phyloP scores from a whole-genome alignment of 1,284 basidiomycete genomes.

The Microbotryomycetes sp. region DNA sequence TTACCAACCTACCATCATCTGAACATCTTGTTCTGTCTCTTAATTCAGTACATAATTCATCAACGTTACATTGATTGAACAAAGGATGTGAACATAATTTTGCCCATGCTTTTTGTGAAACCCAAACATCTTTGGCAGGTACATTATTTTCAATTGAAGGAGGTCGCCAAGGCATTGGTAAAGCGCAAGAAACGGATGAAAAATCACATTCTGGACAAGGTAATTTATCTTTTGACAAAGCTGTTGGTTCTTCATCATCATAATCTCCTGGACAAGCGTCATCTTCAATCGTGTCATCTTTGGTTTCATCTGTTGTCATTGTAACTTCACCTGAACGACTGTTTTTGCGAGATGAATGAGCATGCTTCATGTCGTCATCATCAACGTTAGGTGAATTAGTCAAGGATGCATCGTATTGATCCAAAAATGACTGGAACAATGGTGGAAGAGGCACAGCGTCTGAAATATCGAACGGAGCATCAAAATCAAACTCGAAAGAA shows the following conservation, averaged over 20 bases:
- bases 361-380: too few relatives aligned
- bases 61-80: slow-evolving; percentile 20
- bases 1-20: slow-evolving; percentile 28
- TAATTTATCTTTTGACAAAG: slow-evolving; percentile 11
- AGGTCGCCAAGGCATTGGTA: slow-evolving; percentile 32
- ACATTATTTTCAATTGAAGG: slow-evolving; percentile 2
- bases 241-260: slow-evolving; percentile 19
- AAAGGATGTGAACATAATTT: slow-evolving; percentile 30
- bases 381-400: neutral
- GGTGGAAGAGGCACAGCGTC: slow-evolving; percentile 22
- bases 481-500: slow-evolving; percentile 21
- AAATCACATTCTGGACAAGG: slow-evolving; percentile 35
- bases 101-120: slow-evolving; percentile 30
- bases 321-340: neutral
- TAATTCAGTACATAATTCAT: slow-evolving; percentile 27
- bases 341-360: too few relatives aligned
- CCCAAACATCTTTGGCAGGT: slow-evolving; percentile 22
- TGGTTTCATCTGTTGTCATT: neutral
- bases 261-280: neutral
- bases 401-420: neutral
- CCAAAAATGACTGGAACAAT: slow-evolving; percentile 16
- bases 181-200: slow-evolving; percentile 8
- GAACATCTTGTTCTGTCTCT: slow-evolving; percentile 28
- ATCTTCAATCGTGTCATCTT: neutral
- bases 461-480: slow-evolving; percentile 29